Evolutionary conservation across 202 grass and related monocot genomes (phyloP), one percentile per base, ranked within the genome.

Genomic region (Setaria italica): DNA sequence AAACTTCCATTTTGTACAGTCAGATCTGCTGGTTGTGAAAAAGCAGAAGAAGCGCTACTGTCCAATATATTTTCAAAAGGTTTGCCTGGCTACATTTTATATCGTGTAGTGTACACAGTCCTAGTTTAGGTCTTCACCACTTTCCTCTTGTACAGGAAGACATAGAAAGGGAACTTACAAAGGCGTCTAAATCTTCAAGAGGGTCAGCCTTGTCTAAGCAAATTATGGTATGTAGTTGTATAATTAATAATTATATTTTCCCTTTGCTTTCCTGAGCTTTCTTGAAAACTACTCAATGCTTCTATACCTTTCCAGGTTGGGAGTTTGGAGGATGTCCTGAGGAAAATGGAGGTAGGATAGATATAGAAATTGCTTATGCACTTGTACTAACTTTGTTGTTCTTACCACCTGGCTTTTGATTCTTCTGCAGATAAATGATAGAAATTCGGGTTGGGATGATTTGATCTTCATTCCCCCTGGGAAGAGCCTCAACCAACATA

Each of bases 51-150:
- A 86, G 87, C 88, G 90, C 14, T 99, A 92, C 66, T 99, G 92
- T 53, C 97, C 93, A 41, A 85, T 96, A 94, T 99, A 99, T 89
- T 99, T 99, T 78, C 92, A 94, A 87, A 99, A 95, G 93, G 93
- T 95, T 86, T 68, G 86, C 25, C 60, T 75, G 2, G 9, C 42
- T 46, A 57, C 53, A 65, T 82, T 82, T 82, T 29, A 49, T 82
- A 66, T 63, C 30, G 20, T 21, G n/a, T 68, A 34, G 32, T 62
- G 32, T 67, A 17, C 37, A 46, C 3, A 60, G 42, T 19, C 43
- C 15, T 77, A 12, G 29, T 65, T 69, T 77, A 58, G 65, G 20
- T 80, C 4, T 50, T 85, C 62, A 77, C 42, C 42, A 35, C 9
- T 77, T 67, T 4, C 32, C 33, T 82, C 60, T 46, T 4, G n/a